phyloP scores from a whole-genome alignment of 345 rosid genomes.

The Syzygium oleosum region DNA sequence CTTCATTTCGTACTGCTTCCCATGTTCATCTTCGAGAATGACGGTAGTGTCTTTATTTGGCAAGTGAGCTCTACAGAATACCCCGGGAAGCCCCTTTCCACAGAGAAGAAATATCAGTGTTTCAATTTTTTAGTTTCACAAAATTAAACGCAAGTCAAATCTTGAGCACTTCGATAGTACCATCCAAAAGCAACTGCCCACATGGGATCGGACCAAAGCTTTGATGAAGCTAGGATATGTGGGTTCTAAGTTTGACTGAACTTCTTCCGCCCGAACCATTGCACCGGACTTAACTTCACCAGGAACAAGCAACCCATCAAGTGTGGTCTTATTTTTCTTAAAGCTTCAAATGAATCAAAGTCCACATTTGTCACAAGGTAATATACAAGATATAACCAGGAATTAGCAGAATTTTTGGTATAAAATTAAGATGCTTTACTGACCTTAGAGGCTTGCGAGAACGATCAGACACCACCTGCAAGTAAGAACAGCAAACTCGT shows the following conservation, averaged over 20 bases:
- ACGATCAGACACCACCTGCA: conserved; percentile 26
- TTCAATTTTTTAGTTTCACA: neutral
- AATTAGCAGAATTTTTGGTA: neutral
- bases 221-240: conserved; percentile 48
- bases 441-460: conserved; percentile 36
- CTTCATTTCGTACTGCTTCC: conserved; percentile 29
- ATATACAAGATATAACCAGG: conserved; percentile 1
- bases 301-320: conserved; percentile 8
- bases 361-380: neutral
- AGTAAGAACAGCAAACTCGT: neutral
- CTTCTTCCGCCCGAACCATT: conserved; percentile 46
- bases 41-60: conserved; percentile 37
- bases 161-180: conserved; percentile 9
- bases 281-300: conserved; percentile 32
- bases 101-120: neutral
- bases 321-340: conserved; percentile 12
- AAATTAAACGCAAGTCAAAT: neutral
- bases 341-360: conserved; percentile 20
- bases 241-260: conserved; percentile 53
- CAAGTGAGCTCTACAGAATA: conserved; percentile 55
- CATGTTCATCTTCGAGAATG: conserved; percentile 56
- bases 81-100: conserved; percentile 70
- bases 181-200: conserved; percentile 69
- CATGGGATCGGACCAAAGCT: conserved; percentile 58
- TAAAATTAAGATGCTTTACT: conserved; percentile 6